Evolutionary conservation across 106 monocot species (phyloP).

Genomic region (Platanthera zijinensis): DNA sequence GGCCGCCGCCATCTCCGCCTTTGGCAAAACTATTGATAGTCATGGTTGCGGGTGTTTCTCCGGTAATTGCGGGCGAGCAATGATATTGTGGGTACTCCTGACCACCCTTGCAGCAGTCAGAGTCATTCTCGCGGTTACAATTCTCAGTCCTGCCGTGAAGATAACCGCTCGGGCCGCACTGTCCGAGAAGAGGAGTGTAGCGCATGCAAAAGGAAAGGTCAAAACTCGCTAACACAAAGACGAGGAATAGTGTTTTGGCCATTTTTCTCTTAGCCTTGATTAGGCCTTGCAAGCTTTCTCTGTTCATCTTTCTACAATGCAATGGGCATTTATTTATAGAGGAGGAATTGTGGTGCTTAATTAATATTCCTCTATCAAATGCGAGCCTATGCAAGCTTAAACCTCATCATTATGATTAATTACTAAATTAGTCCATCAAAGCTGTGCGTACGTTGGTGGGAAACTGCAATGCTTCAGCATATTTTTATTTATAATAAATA

Average conservation of each 20-base stretch:
- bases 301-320: no score
- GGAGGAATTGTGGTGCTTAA: not conserved
- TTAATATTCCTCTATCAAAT: not conserved
- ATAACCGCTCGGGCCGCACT: slow-evolving; percentile 13
- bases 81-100: slow-evolving; percentile 20
- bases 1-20: slow-evolving; percentile 31
- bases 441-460: not conserved
- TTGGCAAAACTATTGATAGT: slow-evolving; percentile 27
- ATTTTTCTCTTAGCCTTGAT: not conserved
- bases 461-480: no score
- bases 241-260: not conserved
- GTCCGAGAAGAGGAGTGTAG: not conserved
- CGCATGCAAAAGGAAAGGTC: not conserved
- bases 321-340: no score
- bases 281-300: not conserved
- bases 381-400: not conserved
- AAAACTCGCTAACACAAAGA: not conserved
- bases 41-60: slow-evolving; percentile 12
- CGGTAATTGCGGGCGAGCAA: slow-evolving; percentile 32
- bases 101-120: slow-evolving; percentile 20
- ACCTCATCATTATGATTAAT: not conserved
- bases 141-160: slow-evolving; percentile 5
- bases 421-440: not conserved
- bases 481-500: not conserved
- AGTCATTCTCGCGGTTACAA: slow-evolving; percentile 21